Evolutionary conservation across 1,284 basidiomycete genomes (phyloP).

Genomic region (Porogramme epimiltina): DNA sequence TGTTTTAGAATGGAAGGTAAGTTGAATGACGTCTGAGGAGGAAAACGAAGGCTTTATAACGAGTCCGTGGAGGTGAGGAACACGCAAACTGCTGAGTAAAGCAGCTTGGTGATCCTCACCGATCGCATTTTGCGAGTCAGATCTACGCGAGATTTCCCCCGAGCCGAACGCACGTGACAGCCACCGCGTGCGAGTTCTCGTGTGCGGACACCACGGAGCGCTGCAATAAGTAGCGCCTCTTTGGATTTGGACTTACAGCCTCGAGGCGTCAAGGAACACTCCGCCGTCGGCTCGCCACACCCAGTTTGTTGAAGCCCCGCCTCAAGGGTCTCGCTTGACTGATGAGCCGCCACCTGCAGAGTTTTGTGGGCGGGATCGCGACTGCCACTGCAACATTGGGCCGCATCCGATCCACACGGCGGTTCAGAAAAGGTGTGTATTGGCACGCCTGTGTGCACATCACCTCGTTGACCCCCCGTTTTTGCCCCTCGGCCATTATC

Average conservation of each 20-base stretch:
- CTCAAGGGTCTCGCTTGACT: neutral
- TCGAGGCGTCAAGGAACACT: no score
- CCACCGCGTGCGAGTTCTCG: neutral
- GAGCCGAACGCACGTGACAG: neutral
- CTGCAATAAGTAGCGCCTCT: no score
- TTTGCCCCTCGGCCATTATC: no score
- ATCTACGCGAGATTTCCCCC: neutral
- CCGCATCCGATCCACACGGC: neutral
- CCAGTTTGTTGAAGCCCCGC: no score
- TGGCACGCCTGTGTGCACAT: no score
- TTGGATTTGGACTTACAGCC: no score
- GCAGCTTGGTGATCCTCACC: conserved; percentile 15
- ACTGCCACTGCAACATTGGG: neutral
- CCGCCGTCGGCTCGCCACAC: no score
- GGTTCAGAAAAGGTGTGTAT: no score
- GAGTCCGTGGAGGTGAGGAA: conserved; percentile 5
- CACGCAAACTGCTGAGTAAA: conserved; percentile 14
- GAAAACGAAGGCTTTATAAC: conserved; percentile 6
- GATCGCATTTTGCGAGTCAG: neutral
- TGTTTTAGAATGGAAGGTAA: neutral
- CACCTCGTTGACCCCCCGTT: no score
- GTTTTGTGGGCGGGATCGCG: neutral
- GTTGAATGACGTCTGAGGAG: neutral
- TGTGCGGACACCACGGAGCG: neutral
- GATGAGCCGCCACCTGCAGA: conserved; percentile 1